Evolutionary conservation across 2,329 filamentous ascomycete species (phyloP).

Genomic region (Cladosporium sp.): DNA sequence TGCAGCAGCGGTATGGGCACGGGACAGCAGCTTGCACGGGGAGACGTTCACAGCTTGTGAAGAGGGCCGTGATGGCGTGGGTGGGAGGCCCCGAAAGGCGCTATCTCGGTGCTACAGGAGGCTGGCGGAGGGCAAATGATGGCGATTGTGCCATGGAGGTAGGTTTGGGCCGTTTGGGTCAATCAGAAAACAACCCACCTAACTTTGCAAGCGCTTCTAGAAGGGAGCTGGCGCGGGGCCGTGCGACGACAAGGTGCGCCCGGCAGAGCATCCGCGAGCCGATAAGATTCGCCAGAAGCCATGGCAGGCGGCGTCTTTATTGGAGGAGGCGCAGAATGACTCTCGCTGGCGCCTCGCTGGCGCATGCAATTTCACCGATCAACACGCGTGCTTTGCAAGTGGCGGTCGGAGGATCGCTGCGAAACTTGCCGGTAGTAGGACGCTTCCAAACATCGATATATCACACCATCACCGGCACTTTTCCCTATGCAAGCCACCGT

Average conservation of each 20-base stretch:
- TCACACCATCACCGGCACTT: slow-evolving; percentile 2
- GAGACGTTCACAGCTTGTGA: not conserved
- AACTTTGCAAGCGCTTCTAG: not conserved
- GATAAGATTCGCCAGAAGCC: not conserved
- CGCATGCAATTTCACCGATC: not conserved
- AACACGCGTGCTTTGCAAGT: not conserved
- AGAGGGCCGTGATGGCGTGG: not conserved
- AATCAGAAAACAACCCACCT: not conserved
- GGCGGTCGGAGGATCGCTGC: not conserved
- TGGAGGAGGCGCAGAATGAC: not conserved
- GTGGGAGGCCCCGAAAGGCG: slow-evolving; percentile 3
- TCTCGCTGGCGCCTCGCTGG: slow-evolving; percentile 7
- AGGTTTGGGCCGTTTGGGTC: too few relatives aligned
- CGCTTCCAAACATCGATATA: not conserved
- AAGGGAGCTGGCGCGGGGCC: not conserved
- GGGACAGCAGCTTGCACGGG: not conserved
- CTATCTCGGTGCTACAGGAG: slow-evolving; percentile 4
- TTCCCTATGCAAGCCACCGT: not conserved
- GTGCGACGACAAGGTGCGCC: not conserved
- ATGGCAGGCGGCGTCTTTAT: not conserved
- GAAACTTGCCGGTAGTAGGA: not conserved
- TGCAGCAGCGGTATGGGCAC: not conserved
- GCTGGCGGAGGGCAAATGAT: not conserved
- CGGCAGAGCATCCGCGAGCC: slow-evolving; percentile 8
- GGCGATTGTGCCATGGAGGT: slow-evolving; percentile 6